Percentiles rank a stretch among this genome's conserved stretches.
Conservation (phyloP, 352 stramenopile genomes). For the Phytophthora europaea region DNA sequence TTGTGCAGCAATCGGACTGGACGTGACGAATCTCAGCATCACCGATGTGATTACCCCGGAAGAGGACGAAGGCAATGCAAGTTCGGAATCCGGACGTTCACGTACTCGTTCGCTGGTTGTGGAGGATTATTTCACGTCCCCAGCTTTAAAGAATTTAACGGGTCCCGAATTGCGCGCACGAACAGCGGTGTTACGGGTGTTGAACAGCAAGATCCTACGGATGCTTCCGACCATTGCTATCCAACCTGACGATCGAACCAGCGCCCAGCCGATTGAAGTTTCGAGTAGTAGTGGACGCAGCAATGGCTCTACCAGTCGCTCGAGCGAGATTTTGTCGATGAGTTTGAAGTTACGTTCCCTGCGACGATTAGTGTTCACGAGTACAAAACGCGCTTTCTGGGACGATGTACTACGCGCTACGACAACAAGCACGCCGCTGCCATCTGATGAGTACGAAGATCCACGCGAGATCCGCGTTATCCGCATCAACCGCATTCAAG, state of each 20-base stretch:
- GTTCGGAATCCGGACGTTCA: slow-evolving; percentile 21
- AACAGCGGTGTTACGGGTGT: slow-evolving; percentile 91
- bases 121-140: slow-evolving; percentile 81
- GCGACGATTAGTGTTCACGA: slow-evolving; percentile 90
- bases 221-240: slow-evolving; percentile 88
- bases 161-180: slow-evolving; percentile 88
- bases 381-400: slow-evolving; percentile 95
- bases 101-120: slow-evolving; percentile 60
- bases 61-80: slow-evolving; percentile 16
- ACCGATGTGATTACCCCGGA: slow-evolving; percentile 62
- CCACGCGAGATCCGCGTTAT: slow-evolving; percentile 98
- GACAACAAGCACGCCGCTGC: slow-evolving; percentile 96
- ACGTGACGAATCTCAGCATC: slow-evolving; percentile 84
- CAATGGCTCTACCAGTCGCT: slow-evolving; percentile 24
- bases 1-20: slow-evolving; percentile 82
- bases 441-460: slow-evolving; percentile 99
- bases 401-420: slow-evolving; percentile 95
- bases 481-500: slow-evolving; percentile 97
- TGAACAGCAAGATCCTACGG: slow-evolving; percentile 93
- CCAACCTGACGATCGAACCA: slow-evolving; percentile 58
- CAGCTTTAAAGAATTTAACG: slow-evolving; percentile 66
- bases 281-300: slow-evolving; percentile 6
- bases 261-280: slow-evolving; percentile 66
- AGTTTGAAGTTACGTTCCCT: slow-evolving; percentile 81
- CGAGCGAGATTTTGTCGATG: slow-evolving; percentile 71